Base-by-base conservation (phyloP, 768 basidiomycete species). In the Sarcodon sp. region DNA sequence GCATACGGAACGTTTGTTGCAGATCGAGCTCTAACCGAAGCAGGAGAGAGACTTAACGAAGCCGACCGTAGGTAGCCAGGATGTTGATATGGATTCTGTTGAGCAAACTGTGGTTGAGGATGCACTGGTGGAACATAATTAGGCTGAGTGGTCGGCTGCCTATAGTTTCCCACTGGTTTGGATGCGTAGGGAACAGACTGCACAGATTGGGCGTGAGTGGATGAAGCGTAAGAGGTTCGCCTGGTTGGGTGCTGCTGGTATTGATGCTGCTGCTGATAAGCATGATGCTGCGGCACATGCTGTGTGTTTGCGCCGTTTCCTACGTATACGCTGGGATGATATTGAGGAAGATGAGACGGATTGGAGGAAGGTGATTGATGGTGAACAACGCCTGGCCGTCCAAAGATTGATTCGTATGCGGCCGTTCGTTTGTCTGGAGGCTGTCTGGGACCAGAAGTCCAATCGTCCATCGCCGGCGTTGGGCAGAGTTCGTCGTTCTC, bases 381-480 rank as follows among this genome's bases (percentile, higher is more conserved):
- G 61, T 79, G 78, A 33, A 68, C 54, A 43, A 70, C 66, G 45
- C 77, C 76, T 46, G 86, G 83, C 21, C 87, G 75, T 21, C 87
- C 87, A 64, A 91, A 91, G 67, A 91, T 89, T 59, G 81, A 77
- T 64, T 89, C 84, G 68, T 88, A 91, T 43, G 87, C 87, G 48
- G 79, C 76, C 64, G 77, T 69, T 47, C 87, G 82, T 61, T 87
- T 87, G 66, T 87, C 83, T 41, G 71, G 70, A 50, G 59, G 60
- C 21, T 66, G 64, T 47, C 72, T 63, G 66, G 83, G 82, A 45
- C 83, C 84, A 56, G 76, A 61, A 51, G 73, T 74, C 54, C 69
- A 16, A 11, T 41, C 66, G 55, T 76, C 73, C 73, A 75, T 75
- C 49, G 57, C 51, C 52, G 53, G 46, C 12, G 11, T 18, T 10